These are phyloP conservation scores for Fusarium foetens DNA, from an alignment of 2,329 filamentous ascomycete genomes.

Conservation along the genomic window DNA sequence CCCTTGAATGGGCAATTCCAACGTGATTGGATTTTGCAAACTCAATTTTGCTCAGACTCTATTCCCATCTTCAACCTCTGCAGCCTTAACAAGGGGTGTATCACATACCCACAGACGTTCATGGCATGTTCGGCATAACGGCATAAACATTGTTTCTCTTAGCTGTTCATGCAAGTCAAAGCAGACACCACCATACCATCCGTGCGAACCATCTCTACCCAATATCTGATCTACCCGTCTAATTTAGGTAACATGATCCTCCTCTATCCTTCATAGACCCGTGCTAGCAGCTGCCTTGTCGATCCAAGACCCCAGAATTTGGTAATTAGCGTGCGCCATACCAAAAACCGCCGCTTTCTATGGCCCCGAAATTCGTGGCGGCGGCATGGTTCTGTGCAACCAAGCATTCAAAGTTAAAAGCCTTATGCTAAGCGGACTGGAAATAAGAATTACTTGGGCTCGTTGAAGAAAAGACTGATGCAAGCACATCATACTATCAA, in stretches of 20 bases:
- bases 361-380: conserved; percentile 1
- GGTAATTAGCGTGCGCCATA: conserved; percentile 9
- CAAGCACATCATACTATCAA: neutral
- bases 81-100: neutral
- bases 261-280: neutral
- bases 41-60: neutral
- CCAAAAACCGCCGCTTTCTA: neutral
- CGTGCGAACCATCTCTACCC: neutral
- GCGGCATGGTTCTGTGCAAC: conserved; percentile 4
- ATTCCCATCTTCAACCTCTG: neutral
- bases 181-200: neutral
- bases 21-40: neutral
- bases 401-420: neutral
- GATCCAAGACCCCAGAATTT: conserved; percentile 4
- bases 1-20: neutral
- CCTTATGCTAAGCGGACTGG: neutral
- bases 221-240: neutral
- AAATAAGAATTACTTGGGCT: neutral
- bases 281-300: neutral
- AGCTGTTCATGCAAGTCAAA: conserved; percentile 12
- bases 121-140: neutral
- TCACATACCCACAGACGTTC: neutral
- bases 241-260: neutral
- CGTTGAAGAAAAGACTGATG: neutral
- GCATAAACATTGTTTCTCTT: conserved; percentile 5